Conservation (phyloP, 2,329 filamentous ascomycete genomes). For the Pseudodiploospora longispora region DNA sequence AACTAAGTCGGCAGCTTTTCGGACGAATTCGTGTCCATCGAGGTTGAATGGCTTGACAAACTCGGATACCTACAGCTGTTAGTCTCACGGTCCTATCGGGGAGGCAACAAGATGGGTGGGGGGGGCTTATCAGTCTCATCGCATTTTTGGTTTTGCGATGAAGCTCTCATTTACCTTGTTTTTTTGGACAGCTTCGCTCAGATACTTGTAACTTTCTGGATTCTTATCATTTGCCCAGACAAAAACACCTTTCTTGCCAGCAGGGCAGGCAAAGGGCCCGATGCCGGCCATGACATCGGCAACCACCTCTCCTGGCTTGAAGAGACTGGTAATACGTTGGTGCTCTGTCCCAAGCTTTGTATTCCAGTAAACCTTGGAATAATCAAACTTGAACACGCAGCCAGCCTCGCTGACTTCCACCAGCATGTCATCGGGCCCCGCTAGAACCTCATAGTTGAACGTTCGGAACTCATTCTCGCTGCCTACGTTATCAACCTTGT, state of each 20-base stretch:
- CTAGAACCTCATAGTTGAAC: constrained; percentile 85
- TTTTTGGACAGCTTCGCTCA: constrained; percentile 59
- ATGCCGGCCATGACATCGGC: constrained; percentile 98
- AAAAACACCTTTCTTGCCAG: constrained; percentile 82
- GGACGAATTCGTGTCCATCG: constrained; percentile 78
- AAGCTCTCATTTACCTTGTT: constrained; percentile 62
- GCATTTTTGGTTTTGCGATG: neutral
- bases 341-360: constrained; percentile 86
- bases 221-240: constrained; percentile 98
- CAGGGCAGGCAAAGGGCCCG: constrained; percentile 87
- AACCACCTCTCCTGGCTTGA: constrained; percentile 78
- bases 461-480: constrained; percentile 80
- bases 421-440: constrained; percentile 71
- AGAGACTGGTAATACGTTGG: constrained; percentile 65
- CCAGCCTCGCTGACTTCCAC: constrained; percentile 75
- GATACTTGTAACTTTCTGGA: constrained; percentile 70
- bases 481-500: constrained; percentile 87
- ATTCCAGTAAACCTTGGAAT: constrained; percentile 97
- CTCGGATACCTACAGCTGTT: constrained; percentile 40
- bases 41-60: constrained; percentile 75
- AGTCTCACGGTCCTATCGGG: constrained; percentile 1
- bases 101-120: neutral
- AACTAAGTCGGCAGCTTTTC: constrained; percentile 54
- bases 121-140: neutral
- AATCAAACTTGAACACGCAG: constrained; percentile 89